These are phyloP conservation scores for Inonotus hispidus DNA, from an alignment of 1,284 basidiomycete genomes.

Conservation along the genomic window DNA sequence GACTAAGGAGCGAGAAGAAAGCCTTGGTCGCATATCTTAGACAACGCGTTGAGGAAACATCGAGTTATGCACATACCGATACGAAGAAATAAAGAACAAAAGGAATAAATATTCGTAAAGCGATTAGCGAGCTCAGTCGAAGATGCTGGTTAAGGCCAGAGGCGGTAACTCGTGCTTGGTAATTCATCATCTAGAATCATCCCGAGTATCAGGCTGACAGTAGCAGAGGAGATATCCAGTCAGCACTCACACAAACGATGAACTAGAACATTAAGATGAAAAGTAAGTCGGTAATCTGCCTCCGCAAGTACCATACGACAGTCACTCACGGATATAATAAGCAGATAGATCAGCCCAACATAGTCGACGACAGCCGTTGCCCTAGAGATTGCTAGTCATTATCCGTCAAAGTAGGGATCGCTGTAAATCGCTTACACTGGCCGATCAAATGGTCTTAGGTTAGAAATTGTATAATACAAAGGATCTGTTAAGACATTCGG, in stretches of 20 bases:
- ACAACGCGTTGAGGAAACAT: neutral
- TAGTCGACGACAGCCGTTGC: slow-evolving; percentile 67
- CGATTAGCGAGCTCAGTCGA: slow-evolving; percentile 46
- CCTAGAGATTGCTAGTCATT: slow-evolving; percentile 31
- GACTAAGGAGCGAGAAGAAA: slow-evolving; percentile 57
- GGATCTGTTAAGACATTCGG: slow-evolving; percentile 53
- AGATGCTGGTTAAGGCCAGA: slow-evolving; percentile 49
- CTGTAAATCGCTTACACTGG: slow-evolving; percentile 40
- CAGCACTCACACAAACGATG: slow-evolving; percentile 34
- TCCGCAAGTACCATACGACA: slow-evolving; percentile 28
- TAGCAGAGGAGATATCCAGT: neutral
- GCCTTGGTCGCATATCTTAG: slow-evolving; percentile 24
- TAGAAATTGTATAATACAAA: slow-evolving; percentile 45
- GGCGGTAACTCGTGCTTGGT: slow-evolving; percentile 27
- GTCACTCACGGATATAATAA: slow-evolving; percentile 46
- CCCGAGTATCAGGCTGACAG: neutral
- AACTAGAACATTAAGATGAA: slow-evolving; percentile 29
- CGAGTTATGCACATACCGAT: slow-evolving; percentile 39
- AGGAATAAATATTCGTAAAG: slow-evolving; percentile 50
- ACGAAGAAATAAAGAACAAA: slow-evolving; percentile 54
- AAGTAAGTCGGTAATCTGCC: slow-evolving; percentile 21
- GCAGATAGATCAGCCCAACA: slow-evolving; percentile 72
- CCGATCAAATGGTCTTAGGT: slow-evolving; percentile 62
- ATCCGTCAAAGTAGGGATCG: neutral
- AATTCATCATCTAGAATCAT: slow-evolving; percentile 25